Evolutionary conservation across 2,329 filamentous ascomycete genomes (phyloP).

Genomic region (Penicillium sp.): DNA sequence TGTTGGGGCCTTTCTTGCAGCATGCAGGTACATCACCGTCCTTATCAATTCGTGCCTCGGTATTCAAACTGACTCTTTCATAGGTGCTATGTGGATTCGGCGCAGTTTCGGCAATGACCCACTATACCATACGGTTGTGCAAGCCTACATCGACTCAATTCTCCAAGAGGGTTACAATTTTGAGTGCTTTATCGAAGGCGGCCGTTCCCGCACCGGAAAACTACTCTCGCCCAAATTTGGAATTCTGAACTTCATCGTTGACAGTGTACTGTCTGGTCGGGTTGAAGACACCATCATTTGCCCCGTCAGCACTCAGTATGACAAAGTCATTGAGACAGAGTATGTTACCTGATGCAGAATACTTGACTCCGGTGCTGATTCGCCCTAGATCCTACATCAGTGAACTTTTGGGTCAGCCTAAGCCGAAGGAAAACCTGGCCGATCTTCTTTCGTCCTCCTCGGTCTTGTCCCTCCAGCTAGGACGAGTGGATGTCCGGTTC

Average conservation of each 20-base stretch:
- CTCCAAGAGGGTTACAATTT: constrained; percentile 89
- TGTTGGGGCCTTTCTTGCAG: constrained; percentile 84
- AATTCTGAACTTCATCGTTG: constrained; percentile 84
- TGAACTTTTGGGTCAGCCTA: constrained; percentile 87
- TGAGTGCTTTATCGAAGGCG: constrained; percentile 96
- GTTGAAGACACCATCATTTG: constrained; percentile 90
- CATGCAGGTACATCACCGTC: constrained; percentile 60
- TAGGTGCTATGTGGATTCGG: constrained; percentile 88
- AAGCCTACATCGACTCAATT: constrained; percentile 90
- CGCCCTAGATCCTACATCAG: constrained; percentile 72
- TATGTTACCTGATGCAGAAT: constrained; percentile 22
- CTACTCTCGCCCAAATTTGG: constrained; percentile 91
- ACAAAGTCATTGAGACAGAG: constrained; percentile 97
- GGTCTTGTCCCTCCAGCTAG: constrained; percentile 79
- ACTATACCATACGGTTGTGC: constrained; percentile 86
- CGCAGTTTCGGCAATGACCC: constrained; percentile 87
- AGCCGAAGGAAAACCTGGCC: constrained; percentile 87
- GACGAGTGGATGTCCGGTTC: constrained; percentile 90
- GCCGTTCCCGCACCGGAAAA: constrained; percentile 87
- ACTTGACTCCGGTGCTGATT: constrained; percentile 7
- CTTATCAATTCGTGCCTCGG: background rate
- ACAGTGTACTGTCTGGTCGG: constrained; percentile 80
- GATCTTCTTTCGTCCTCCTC: constrained; percentile 88
- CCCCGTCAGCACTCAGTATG: constrained; percentile 94
- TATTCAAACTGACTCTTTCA: constrained; percentile 14